A percentile compares a stretch with the other conserved stretches of the same genome.
Conservation (phyloP, 352 stramenopile species). For the Pythium sukuiense region DNA sequence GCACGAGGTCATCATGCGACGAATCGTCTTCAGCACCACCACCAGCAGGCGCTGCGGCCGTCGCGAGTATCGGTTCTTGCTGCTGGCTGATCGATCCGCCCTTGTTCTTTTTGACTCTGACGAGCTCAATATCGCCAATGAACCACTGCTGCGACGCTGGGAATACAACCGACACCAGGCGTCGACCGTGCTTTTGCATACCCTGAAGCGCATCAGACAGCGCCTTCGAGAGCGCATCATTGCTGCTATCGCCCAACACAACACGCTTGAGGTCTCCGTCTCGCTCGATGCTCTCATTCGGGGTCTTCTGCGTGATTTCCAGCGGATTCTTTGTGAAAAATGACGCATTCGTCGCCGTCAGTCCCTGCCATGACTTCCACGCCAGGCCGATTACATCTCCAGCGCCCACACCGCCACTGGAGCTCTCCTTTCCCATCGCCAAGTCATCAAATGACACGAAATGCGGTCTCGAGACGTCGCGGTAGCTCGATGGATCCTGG, state of each 20-base stretch:
- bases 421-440: conserved; percentile 43
- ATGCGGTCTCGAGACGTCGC: not conserved
- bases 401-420: conserved; percentile 29
- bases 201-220: conserved; percentile 50
- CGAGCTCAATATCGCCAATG: conserved; percentile 66
- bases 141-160: conserved; percentile 52
- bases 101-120: conserved; percentile 77
- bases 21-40: conserved; percentile 24
- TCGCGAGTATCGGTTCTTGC: not conserved
- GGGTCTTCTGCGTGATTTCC: conserved; percentile 42
- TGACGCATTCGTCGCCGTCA: conserved; percentile 6
- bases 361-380: conserved; percentile 52
- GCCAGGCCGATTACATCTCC: conserved; percentile 60
- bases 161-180: conserved; percentile 54
- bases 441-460: conserved; percentile 43
- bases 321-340: conserved; percentile 65
- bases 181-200: conserved; percentile 64
- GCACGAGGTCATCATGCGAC: conserved; percentile 55
- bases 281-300: conserved; percentile 10
- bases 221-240: conserved; percentile 31
- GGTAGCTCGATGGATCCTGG: conserved; percentile 15
- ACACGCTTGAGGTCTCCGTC: conserved; percentile 50
- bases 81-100: conserved; percentile 16
- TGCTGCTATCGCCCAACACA: conserved; percentile 34
- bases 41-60: not conserved